These are phyloP conservation scores for Fusarium chlamydosporum DNA, from an alignment of 2,329 filamentous ascomycete species.

Conservation along the genomic window DNA sequence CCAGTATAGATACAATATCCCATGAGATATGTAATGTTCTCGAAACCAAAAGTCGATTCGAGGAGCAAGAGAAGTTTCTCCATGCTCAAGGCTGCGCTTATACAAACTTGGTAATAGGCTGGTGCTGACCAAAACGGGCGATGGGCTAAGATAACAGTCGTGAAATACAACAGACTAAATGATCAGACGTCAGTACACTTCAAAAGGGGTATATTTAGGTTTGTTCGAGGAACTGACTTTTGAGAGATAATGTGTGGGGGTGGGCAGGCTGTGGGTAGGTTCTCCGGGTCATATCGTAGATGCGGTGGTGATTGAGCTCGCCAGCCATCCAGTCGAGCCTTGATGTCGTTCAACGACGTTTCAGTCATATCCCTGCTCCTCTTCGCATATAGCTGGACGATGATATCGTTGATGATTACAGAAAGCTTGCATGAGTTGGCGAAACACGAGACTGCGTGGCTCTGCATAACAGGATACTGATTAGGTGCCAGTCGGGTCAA, in stretches of 20 bases:
- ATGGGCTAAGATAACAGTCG: conserved; percentile 9
- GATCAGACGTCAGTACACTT: not conserved
- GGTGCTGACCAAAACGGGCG: conserved; percentile 13
- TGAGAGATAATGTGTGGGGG: conserved; percentile 14
- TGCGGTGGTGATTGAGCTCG: conserved; percentile 1
- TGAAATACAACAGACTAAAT: not conserved
- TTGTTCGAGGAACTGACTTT: not conserved
- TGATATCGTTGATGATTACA: conserved; percentile 13
- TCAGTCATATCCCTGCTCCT: conserved; percentile 10
- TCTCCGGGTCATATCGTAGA: conserved; percentile 3
- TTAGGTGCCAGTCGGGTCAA: conserved; percentile 1
- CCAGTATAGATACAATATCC: conserved; percentile 16
- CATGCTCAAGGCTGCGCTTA: conserved; percentile 6
- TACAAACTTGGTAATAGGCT: conserved; percentile 10
- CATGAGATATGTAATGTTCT: conserved; percentile 21
- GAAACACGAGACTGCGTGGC: conserved; percentile 13
- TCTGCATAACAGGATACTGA: conserved; percentile 16
- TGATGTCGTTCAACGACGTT: conserved; percentile 14
- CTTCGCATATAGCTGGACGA: conserved; percentile 11
- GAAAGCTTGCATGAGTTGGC: conserved; percentile 13
- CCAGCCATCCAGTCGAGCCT: conserved; percentile 5
- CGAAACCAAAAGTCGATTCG: conserved; percentile 14
- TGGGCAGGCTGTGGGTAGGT: conserved; percentile 1
- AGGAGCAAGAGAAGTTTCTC: conserved; percentile 7
- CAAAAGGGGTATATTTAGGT: rapidly evolving